phyloP scores from a whole-genome alignment of 768 basidiomycete genomes.

The Agaricus subrufescens region DNA sequence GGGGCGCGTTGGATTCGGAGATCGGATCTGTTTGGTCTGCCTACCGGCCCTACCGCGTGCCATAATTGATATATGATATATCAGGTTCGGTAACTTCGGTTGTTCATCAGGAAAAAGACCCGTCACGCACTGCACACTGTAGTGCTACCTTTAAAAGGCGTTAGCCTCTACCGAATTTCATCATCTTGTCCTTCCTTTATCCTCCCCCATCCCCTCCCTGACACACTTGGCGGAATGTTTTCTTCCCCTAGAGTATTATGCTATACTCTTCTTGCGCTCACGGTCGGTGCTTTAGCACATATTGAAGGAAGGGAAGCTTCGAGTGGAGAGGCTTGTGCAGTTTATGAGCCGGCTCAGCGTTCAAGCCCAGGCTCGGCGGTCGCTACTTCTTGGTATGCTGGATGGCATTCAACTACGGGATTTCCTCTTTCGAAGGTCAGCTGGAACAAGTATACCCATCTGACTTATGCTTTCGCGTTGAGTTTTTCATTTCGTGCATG shows the following conservation, averaged over 20 bases:
- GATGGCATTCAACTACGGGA: slow-evolving; percentile 50
- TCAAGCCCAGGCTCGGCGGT: slow-evolving; percentile 2
- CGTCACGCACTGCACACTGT: too few relatives aligned
- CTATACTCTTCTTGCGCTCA: neutral
- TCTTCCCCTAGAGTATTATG: neutral
- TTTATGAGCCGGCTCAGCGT: neutral
- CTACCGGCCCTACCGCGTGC: neutral
- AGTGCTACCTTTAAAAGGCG: neutral
- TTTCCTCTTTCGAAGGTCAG: slow-evolving; percentile 51
- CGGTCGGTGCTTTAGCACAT: neutral
- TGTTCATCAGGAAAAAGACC: neutral
- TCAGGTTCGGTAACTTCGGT: slow-evolving; percentile 3
- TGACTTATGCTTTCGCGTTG: slow-evolving; percentile 70
- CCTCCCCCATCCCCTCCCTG: neutral
- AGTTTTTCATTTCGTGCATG: slow-evolving; percentile 22
- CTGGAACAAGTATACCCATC: slow-evolving; percentile 64
- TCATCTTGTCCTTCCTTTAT: neutral
- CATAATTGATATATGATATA: neutral
- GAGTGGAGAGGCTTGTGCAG: neutral
- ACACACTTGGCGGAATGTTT: neutral
- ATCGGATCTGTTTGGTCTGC: neutral
- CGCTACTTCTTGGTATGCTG: slow-evolving; percentile 45
- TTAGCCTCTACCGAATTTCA: neutral
- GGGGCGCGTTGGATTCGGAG: neutral
- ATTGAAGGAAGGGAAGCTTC: neutral